Base-by-base conservation (phyloP, 345 rosid species). In the Fremontodendron californicum region DNA sequence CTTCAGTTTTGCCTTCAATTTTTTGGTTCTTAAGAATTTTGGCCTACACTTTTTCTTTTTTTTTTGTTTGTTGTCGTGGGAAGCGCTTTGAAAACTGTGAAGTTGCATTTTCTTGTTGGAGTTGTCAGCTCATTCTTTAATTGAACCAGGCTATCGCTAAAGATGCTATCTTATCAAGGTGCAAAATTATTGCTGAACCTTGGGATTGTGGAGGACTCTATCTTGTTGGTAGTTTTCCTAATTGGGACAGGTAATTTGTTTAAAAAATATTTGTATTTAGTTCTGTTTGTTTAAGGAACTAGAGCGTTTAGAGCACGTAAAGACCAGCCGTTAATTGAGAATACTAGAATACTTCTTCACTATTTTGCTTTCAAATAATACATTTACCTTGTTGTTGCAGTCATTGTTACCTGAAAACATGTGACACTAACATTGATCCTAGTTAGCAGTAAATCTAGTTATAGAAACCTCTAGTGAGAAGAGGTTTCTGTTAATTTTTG, bases 141-240 rank as follows among this genome's bases (percentile, higher is more conserved):
- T 68, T 78, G 67, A 67, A 65, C 75, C 87, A 95, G 98, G 99
- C 90, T 39, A 95, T 93, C 81, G 92, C 97, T 72, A 92, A 92
- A 87, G 99, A 92, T 83, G 85, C 88, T 39, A 76, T 79, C 65
- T 83, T 95, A 73, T 90, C 99, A 68, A 86, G 93, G 86, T 93
- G 97, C 85, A 95, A 93, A 85, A 85, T 95, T 65, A 93, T 93
- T 84, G 86, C 98, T 31, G 98, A 95, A 86, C 99, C 99, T 80
- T 95, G 98, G 98, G 97, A 95, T 80, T 95, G 99, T 87, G 93
- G 94, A 67, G 98, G 97, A 65, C 91, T 95, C 78, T 95, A 93
- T 86, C 96, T 93, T 78, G 98, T 95, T 9, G 99, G 99, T 60
- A 81, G 85, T 77, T 93, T 95, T 85, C 98, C 99, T 65, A 95